These are phyloP conservation scores for Cystobasidium onofrii DNA, from an alignment of 768 basidiomycete species.

Conservation along the genomic window DNA sequence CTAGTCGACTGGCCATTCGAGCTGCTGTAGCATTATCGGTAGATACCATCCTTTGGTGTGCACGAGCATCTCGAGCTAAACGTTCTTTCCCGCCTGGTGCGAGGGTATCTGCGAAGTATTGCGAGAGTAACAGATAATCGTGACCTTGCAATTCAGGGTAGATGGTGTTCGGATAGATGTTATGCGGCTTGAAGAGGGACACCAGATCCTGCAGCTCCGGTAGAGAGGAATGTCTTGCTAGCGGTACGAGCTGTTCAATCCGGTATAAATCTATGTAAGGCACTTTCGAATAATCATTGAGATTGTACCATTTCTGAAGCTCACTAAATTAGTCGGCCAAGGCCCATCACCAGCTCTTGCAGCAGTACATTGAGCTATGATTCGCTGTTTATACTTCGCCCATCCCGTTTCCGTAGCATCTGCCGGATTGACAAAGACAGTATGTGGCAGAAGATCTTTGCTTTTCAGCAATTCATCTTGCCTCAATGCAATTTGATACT, in stretches of 20 bases:
- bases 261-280: no score
- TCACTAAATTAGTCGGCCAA: conserved; percentile 59
- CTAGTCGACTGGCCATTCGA: not conserved
- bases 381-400: conserved; percentile 52
- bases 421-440: conserved; percentile 79
- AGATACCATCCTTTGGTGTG: not conserved
- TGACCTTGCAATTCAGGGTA: conserved; percentile 52
- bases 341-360: conserved; percentile 42
- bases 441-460: conserved; percentile 42
- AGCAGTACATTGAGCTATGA: conserved; percentile 37
- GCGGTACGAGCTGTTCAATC: conserved; percentile 75
- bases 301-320: not conserved
- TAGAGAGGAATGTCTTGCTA: conserved; percentile 77
- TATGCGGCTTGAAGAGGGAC: conserved; percentile 65
- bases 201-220: conserved; percentile 78
- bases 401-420: conserved; percentile 58
- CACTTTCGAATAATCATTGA: no score
- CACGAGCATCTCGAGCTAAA: conserved; percentile 41
- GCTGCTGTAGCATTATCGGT: not conserved
- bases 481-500: conserved; percentile 30
- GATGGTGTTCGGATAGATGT: conserved; percentile 71
- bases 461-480: conserved; percentile 36
- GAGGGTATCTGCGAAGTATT: conserved; percentile 61
- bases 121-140: conserved; percentile 62
- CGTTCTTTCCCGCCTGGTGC: conserved; percentile 43